Evolutionary conservation across 2,329 filamentous ascomycete species (phyloP), one percentile per base, ranked within the genome.

Genomic region (Fusarium keratoplasticum): DNA sequence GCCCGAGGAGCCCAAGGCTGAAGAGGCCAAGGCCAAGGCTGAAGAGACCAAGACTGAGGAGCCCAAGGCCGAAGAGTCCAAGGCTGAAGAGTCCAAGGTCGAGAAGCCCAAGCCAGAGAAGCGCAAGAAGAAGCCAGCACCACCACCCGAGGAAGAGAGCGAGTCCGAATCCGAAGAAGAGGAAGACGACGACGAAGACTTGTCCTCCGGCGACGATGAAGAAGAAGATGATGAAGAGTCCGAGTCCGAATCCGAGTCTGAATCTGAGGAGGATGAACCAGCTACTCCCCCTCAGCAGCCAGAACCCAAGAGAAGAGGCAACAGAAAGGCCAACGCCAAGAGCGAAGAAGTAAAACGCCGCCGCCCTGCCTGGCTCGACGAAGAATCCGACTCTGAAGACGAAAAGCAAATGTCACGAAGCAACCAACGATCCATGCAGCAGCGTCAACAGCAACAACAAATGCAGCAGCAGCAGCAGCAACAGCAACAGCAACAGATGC

Each of bases 191-290:
- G 73, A 69, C 27, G 70, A 75, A 44, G 20, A 25, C 1, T 25
- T 44, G 1, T 25, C 42, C 14, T 68, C 67, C 16, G 70, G 71
- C 29, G 74, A 76, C 36, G 74, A 76, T 2, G 69, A 75, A 4
- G 72, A 76, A 1, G 69, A 33, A 6, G 71, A 64, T 14, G 64
- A 55, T 5, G 72, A 71, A n/a, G 66, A 65, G 6, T 66, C 67
- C 0, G 74, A 73, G 1, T 74, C 74, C 2, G 76, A 76, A 33
- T 71, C 70, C 1, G 76, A 77, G 57, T 70, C 64, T 0, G 77
- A 79, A 10, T 74, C 76, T 1, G 77, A 78, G 20, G 76, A 76
- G 5, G 71, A 76, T 10, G 78, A 79, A 25, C 77, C 78, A 2
- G 73, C 70, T 8, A 79, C 77, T 9, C 77, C 77, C 2, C 72